phyloP scores from a whole-genome alignment of 805 yeast genomes.

The Candida arabinofermentans region DNA sequence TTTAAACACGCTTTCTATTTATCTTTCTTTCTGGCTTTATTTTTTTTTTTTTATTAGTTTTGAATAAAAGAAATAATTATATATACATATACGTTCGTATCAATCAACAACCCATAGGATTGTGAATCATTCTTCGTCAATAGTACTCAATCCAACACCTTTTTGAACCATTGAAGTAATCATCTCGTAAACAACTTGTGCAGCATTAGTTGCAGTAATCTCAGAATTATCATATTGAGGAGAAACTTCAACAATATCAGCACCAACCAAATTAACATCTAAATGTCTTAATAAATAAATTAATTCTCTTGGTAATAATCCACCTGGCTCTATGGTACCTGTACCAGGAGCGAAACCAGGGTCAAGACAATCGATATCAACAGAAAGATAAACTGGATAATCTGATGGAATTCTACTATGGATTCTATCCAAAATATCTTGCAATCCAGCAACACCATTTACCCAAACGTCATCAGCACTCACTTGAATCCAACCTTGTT shows the following conservation, averaged over 20 bases:
- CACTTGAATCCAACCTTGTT: constrained; percentile 65
- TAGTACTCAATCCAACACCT: constrained; percentile 22
- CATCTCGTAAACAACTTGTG: constrained; percentile 67
- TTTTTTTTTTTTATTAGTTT: no score
- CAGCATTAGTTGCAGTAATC: constrained; percentile 64
- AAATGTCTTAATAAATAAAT: constrained; percentile 43
- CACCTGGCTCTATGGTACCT: constrained; percentile 59
- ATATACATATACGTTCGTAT: no score
- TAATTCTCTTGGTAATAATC: constrained; percentile 53
- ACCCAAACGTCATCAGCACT: constrained; percentile 72
- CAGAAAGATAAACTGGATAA: constrained; percentile 68
- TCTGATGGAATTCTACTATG: constrained; percentile 53
- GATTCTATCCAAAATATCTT: constrained; percentile 47
- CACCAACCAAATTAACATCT: constrained; percentile 49
- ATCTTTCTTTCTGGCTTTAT: no score
- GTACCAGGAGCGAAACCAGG: constrained; percentile 58
- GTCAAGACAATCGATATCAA: constrained; percentile 67
- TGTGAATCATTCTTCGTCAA: neutral
- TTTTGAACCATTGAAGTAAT: constrained; percentile 72
- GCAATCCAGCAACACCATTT: constrained; percentile 50
- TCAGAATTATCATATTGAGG: constrained; percentile 66
- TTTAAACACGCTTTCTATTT: no score
- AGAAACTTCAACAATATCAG: constrained; percentile 55
- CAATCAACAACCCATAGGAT: no score
- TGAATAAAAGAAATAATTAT: no score